Evolutionary conservation across 139 green algal genomes (phyloP), one percentile per base, ranked within the genome.

Genomic region (Edaphochlamys debaryana): DNA sequence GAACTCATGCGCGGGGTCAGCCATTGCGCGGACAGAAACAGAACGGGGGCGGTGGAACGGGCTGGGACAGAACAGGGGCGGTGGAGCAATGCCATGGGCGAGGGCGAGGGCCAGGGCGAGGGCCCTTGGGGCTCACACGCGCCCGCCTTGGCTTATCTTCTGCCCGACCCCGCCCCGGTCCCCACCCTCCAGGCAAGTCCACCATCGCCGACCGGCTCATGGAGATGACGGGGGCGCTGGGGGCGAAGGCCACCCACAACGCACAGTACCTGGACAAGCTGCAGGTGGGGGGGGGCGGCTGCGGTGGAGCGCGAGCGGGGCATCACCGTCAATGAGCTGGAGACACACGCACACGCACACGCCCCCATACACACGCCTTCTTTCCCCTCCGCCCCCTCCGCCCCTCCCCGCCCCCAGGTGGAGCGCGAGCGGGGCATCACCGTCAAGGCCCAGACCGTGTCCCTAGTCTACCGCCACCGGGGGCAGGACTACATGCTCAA

Each of bases 271-370:
- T 98, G 32, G 92, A 98, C 67, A 93, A 92, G 72, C 81, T 95
- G 69, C 90, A 95, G 77, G 89, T 90, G 52, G 38, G 73, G 41
- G 30, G 4, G 37, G 0, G 4, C 4, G 20, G 75, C 40, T 40
- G n/a, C n/a, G 67, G 91, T 98, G 77, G 96, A 99, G 90, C 75
- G 92, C 6, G 94, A 97, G 86, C 87, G 96, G 20, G 96, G 96
- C 34, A 98, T 99, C 88, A 98, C 96, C 0, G 94, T 98, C 41
- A 98, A 99, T n/a, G n/a, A n/a, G n/a, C n/a, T n/a, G n/a, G n/a
- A n/a, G n/a, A n/a, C n/a, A n/a, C n/a, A n/a, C n/a, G n/a, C n/a
- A n/a, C n/a, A n/a, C n/a, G n/a, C n/a, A n/a, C n/a, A n/a, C n/a
- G n/a, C n/a, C n/a, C n/a, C n/a, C n/a, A n/a, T n/a, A n/a, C n/a